Percentiles rank a stretch among this genome's conserved stretches.
Conservation (phyloP, 768 basidiomycete species). For the Filobasidium wieringae region DNA sequence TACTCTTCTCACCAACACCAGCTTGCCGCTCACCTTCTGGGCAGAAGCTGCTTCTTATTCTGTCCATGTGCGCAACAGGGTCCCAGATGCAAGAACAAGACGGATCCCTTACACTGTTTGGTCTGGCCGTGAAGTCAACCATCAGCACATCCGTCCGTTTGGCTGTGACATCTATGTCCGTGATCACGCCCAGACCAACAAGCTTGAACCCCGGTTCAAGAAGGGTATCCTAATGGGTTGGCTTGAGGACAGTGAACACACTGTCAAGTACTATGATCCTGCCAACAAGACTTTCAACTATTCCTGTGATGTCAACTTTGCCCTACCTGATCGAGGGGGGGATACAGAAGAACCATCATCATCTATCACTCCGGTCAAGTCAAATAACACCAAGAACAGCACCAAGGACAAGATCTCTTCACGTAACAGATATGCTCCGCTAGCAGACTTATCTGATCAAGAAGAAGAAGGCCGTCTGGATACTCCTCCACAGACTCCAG, state of each 20-base stretch:
- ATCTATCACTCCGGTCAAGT: no score
- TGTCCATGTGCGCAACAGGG: conserved; percentile 1
- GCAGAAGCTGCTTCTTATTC: conserved; percentile 2
- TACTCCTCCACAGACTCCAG: no score
- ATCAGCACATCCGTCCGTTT: conserved; percentile 1
- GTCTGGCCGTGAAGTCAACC: neutral
- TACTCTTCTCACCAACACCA: conserved; percentile 7
- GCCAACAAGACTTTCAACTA: no score
- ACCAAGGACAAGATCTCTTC: no score
- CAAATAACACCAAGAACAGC: no score
- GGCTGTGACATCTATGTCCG: neutral
- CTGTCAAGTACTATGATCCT: neutral
- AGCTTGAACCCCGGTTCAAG: neutral
- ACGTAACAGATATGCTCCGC: no score
- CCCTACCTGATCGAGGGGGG: no score
- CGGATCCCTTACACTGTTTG: neutral
- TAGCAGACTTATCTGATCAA: no score
- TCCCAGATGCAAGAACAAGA: neutral
- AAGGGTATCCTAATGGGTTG: neutral
- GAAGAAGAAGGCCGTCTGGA: no score
- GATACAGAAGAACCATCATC: no score
- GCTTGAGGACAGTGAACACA: neutral
- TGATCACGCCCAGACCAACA: neutral
- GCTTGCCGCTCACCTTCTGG: neutral
- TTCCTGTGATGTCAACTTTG: no score